A percentile compares a stretch with the other conserved stretches of the same genome.
These are phyloP conservation scores for Magnusiomyces fungicola DNA, from an alignment of 1,139 yeast genomes.

Conservation along the genomic window DNA sequence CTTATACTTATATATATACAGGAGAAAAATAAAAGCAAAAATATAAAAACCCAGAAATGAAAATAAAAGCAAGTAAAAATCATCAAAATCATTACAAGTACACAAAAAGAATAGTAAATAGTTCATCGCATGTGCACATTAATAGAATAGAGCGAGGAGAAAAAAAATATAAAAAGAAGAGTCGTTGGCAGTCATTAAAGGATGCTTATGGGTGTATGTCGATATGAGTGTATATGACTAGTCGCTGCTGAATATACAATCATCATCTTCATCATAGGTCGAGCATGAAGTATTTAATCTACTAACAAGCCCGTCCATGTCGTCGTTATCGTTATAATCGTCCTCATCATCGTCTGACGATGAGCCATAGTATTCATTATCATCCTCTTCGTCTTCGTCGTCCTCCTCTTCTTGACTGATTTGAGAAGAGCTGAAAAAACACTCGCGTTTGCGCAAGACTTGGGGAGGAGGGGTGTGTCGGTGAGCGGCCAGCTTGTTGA, in stretches of 20 bases:
- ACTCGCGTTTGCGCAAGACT: background rate
- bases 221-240: too few species aligned
- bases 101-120: background rate
- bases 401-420: background rate
- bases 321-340: background rate
- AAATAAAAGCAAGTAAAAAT: background rate
- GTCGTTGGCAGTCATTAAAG: background rate
- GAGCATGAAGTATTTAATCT: background rate
- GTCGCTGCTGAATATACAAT: background rate
- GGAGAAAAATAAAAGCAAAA: background rate
- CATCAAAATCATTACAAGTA: background rate
- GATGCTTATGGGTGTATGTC: too few species aligned
- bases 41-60: background rate
- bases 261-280: background rate
- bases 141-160: background rate
- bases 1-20: too few species aligned
- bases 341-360: background rate
- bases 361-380: background rate
- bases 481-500: slow-evolving; percentile 5
- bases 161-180: background rate
- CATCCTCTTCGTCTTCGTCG: slow-evolving; percentile 3
- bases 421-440: background rate
- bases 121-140: too few species aligned
- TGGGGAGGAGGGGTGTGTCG: slow-evolving; percentile 5
- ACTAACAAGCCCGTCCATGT: background rate